Evolutionary conservation across 495 filamentous ascomycete genomes (phyloP).

Genomic region (Astrothelium subdiscretum): DNA sequence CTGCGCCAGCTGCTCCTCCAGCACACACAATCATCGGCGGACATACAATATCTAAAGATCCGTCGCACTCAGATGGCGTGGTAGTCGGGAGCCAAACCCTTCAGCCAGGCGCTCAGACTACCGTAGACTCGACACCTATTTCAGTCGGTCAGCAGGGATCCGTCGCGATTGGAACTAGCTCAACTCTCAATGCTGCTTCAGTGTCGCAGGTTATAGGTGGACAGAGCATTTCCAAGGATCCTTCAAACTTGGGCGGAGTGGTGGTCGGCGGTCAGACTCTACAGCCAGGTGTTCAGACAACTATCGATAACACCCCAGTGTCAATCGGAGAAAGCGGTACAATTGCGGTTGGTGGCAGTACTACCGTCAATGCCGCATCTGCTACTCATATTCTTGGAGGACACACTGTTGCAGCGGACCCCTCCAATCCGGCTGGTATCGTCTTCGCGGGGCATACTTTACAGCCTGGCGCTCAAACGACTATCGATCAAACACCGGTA

Average conservation of each 20-base stretch:
- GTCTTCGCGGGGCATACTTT: neutral
- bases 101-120: neutral
- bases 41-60: neutral
- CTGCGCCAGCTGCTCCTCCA: neutral
- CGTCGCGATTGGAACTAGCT: neutral
- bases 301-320: neutral
- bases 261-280: neutral
- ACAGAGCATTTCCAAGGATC: neutral
- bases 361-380: neutral
- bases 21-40: neutral
- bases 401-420: neutral
- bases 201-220: neutral
- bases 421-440: neutral
- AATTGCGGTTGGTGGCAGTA: neutral
- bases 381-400: neutral
- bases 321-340: neutral
- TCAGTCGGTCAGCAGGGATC: neutral
- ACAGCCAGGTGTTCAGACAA: neutral
- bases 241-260: neutral
- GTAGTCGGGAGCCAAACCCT: neutral
- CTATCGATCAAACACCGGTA: conserved; percentile 1
- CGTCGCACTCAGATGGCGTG: neutral
- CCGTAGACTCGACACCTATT: neutral
- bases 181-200: neutral
- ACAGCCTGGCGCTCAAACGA: neutral